Percentiles rank a stretch among this genome's conserved stretches.
Evolutionary conservation across 2,329 filamentous ascomycete species (phyloP).

Genomic region (Cordyceps tenuipes): DNA sequence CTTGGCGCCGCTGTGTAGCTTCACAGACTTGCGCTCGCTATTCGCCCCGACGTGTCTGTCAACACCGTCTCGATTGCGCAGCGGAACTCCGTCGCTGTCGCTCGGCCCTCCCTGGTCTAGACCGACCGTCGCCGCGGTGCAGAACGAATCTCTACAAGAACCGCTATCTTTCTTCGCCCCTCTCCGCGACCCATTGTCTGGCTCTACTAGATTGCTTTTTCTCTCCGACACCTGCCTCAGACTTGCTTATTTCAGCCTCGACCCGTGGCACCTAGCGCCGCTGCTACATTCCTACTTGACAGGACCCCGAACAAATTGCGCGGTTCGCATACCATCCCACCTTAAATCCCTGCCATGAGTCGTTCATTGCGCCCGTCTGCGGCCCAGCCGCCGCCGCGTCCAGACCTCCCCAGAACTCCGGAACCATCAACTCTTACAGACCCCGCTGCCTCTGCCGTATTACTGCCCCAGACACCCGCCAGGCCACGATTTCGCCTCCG

Average conservation of each 20-base stretch:
- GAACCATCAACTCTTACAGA: slow-evolving; percentile 35
- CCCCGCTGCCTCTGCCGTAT: slow-evolving; percentile 24
- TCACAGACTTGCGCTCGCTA: slow-evolving; percentile 3
- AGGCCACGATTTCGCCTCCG: slow-evolving; percentile 48
- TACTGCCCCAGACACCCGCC: slow-evolving; percentile 30
- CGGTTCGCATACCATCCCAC: slow-evolving; percentile 7
- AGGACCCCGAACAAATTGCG: slow-evolving; percentile 1
- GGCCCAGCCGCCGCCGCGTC: slow-evolving; percentile 37
- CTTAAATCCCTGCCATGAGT: neutral
- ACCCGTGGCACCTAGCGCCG: slow-evolving; percentile 2
- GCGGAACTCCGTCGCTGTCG: slow-evolving; percentile 6
- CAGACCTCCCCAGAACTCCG: slow-evolving; percentile 33
- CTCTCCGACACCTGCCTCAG: slow-evolving; percentile 7
- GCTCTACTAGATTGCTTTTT: slow-evolving; percentile 7
- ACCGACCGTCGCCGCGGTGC: neutral
- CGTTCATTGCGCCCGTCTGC: slow-evolving; percentile 35
- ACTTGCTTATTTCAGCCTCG: slow-evolving; percentile 3
- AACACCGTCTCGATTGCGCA: neutral
- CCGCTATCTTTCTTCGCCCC: neutral
- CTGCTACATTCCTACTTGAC: neutral
- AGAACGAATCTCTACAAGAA: slow-evolving; percentile 2
- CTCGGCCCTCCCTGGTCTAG: neutral
- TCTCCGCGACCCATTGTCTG: slow-evolving; percentile 3
- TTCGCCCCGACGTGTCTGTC: neutral
- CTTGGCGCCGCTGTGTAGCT: neutral